Evolutionary conservation across 2,329 filamentous ascomycete species (phyloP), one percentile per base, ranked within the genome.

Genomic region (Aspergillus brunneoviolaceus): DNA sequence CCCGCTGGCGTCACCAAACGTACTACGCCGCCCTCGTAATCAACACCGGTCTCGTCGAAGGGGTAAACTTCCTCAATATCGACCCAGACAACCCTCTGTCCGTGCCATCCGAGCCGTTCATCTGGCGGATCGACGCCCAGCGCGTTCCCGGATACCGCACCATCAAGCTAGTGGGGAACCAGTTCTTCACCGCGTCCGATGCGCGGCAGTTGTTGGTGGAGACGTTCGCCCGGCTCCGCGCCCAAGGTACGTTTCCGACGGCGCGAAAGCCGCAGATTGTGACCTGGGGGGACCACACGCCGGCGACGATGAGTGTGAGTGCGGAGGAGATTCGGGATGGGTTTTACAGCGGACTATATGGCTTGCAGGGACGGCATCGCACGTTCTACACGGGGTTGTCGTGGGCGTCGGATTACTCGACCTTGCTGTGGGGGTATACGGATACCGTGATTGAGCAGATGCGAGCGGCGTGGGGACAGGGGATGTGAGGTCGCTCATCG

Each of bases 341-440:
- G 14, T 57, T 50, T 31, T 57, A 57, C 11, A 45, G 54, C 1
- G 19, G 39, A 12, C 19, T 50, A 10, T 49, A 50, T 27, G 29
- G 35, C 12, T 25, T 57, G 21, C 54, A 57, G 29, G 54, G 54
- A 19, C 31, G 29, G 12, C 29, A 57, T 21, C 48, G 47, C 27
- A 57, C 54, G 29, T 57, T 50, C 29, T 57, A 48, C 27, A 57
- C 54, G 4, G 54, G 54, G 21, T 23, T 39, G 27, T 19, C 27
- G 51, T 39, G 14, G 39, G 39, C 39, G 6, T 39, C 29, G 19
- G 27, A 53, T 19, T 53, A 53, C 51, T 39, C 51, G 19, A 39
- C 19, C 11, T 23, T 39, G 51, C 51, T 53, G 31, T 53, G 51
- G 29, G 19, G 31, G 29, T 53, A 33, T 53, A 39, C 51, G 16